Evolutionary conservation across 2,329 filamentous ascomycete genomes (phyloP).

Genomic region (Trichophyton schoenleinii): DNA sequence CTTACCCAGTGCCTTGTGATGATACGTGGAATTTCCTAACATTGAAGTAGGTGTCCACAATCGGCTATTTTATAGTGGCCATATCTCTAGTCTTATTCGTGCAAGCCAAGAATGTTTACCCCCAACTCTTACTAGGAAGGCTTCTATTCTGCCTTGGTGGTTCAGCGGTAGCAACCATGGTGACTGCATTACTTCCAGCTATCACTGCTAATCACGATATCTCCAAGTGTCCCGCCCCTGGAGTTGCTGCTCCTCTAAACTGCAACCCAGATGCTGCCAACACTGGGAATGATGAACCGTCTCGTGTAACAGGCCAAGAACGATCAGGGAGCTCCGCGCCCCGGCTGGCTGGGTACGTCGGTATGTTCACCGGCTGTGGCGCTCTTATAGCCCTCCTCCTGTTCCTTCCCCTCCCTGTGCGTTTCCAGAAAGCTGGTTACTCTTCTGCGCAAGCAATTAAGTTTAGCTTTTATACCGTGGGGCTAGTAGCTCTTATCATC

Average conservation of each 20-base stretch:
- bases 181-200: constrained; percentile 79
- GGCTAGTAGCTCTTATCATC: constrained; percentile 56
- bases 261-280: constrained; percentile 25
- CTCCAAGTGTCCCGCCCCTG: constrained; percentile 7
- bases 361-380: constrained; percentile 82
- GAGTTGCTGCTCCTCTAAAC: constrained; percentile 7
- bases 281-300: constrained; percentile 42
- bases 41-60: constrained; percentile 39
- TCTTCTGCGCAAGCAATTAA: constrained; percentile 63
- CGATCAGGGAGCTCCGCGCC: constrained; percentile 30
- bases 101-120: constrained; percentile 76
- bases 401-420: constrained; percentile 77
- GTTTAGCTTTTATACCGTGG: constrained; percentile 80
- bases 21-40: neutral
- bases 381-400: constrained; percentile 69
- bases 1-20: constrained; percentile 7
- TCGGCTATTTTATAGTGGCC: constrained; percentile 73
- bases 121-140: constrained; percentile 70
- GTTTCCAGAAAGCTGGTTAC: constrained; percentile 60
- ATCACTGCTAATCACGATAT: constrained; percentile 35
- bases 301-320: neutral
- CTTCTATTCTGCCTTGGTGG: constrained; percentile 83
- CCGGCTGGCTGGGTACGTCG: constrained; percentile 74
- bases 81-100: constrained; percentile 67
- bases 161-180: constrained; percentile 94